A percentile compares a stretch with the other conserved stretches of the same genome.
Evolutionary conservation across 2,329 filamentous ascomycete species (phyloP).

Genomic region (Talaromyces albobiverticillius): DNA sequence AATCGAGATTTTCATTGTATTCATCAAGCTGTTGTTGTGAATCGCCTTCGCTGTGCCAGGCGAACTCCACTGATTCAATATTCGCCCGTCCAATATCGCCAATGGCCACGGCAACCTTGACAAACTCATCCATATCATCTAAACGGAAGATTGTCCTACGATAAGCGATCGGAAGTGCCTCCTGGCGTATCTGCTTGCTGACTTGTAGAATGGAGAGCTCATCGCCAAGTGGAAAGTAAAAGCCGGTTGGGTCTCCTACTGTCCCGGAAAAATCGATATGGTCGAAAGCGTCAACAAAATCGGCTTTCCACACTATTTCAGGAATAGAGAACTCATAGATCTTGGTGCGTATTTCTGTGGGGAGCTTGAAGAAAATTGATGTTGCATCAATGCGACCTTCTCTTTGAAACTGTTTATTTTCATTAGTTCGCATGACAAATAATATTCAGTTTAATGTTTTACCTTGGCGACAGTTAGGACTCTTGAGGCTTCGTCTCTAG

Average conservation of each 20-base stretch:
- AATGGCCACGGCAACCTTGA: neutral
- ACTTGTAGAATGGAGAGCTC: neutral
- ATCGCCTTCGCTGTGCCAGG: neutral
- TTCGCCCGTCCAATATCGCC: neutral
- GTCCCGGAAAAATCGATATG: neutral
- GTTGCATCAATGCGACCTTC: neutral
- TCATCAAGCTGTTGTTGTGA: neutral
- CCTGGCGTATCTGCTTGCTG: slow-evolving; percentile 2
- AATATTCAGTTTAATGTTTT: neutral
- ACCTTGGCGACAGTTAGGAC: neutral
- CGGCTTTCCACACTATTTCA: neutral
- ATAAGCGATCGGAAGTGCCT: neutral
- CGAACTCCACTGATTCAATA: neutral
- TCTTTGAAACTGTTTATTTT: neutral
- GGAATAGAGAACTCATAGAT: neutral
- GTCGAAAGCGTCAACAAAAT: neutral
- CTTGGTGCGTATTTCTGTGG: neutral
- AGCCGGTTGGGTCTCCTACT: slow-evolving; percentile 1
- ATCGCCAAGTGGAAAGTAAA: neutral
- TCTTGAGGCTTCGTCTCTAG: neutral
- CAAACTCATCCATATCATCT: neutral
- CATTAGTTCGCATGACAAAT: neutral
- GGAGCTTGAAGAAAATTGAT: neutral
- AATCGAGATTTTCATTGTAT: neutral
- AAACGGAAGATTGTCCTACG: neutral